Percentiles rank a stretch among this genome's conserved stretches.
Conservation (phyloP, 176 grass and related monocot genomes). For the Zea mays region Zm-B73-REFERENCE-NAM-5.0 NC_050100.1:72059001-72059500, state of each 20-base stretch:
- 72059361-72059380: too few relatives aligned
- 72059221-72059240: constrained; percentile 58
- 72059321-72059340: too few relatives aligned
- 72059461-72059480: too few relatives aligned
- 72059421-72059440: too few relatives aligned
- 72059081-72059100: constrained; percentile 77
- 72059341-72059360: too few relatives aligned
- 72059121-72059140: constrained; percentile 60
- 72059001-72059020: constrained; percentile 89
- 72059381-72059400: too few relatives aligned
- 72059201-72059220: constrained; percentile 62
- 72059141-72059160: constrained; percentile 39
- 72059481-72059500: too few relatives aligned
- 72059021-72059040: constrained; percentile 98
- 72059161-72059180: constrained; percentile 56
- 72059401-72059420: too few relatives aligned
- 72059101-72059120: constrained; percentile 85
- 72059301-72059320: too few relatives aligned
- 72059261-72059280: not conserved
- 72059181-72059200: constrained; percentile 81
- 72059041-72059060: constrained; percentile 71
- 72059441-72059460: too few relatives aligned
- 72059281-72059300: too few relatives aligned
- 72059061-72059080: constrained; percentile 82
- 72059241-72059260: not conserved